Conservation (phyloP, 345 rosid genomes). For the Aethionema arabicum region DNA sequence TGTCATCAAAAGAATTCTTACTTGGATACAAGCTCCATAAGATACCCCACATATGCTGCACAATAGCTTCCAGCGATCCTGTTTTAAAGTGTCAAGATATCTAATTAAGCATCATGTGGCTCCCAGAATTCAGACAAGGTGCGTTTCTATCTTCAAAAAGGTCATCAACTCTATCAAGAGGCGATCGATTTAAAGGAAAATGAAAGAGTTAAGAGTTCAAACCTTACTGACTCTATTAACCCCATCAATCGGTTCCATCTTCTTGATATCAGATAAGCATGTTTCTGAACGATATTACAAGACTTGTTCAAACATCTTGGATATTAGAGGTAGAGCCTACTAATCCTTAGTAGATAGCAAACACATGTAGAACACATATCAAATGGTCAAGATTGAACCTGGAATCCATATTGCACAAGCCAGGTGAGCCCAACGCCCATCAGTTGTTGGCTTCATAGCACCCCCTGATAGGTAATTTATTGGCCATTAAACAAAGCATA, state of each 20-base stretch:
- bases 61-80: conserved; percentile 97
- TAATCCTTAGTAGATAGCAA: conserved; percentile 12
- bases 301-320: conserved; percentile 10
- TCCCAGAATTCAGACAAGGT: conserved; percentile 4
- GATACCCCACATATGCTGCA: conserved; percentile 94
- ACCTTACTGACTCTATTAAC: conserved; percentile 79
- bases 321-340: conserved; percentile 33
- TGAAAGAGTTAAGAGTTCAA: conserved; percentile 7
- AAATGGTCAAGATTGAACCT: conserved; percentile 49
- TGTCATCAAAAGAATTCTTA: conserved; percentile 43
- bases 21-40: conserved; percentile 98
- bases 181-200: conserved; percentile 3
- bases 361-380: conserved; percentile 20
- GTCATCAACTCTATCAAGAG: conserved; percentile 19
- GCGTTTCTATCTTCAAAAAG: background rate
- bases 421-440: conserved; percentile 97
- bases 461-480: conserved; percentile 59
- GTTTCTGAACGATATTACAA: conserved; percentile 64
- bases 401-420: conserved; percentile 99
- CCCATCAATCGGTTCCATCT: conserved; percentile 99
- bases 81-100: conserved; percentile 31
- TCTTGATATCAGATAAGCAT: conserved; percentile 86
- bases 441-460: conserved; percentile 96
- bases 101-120: conserved; percentile 20
- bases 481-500: conserved; percentile 29